Conservation (phyloP, 2,329 filamentous ascomycete species). For the Dactylellina leptospora region DNA sequence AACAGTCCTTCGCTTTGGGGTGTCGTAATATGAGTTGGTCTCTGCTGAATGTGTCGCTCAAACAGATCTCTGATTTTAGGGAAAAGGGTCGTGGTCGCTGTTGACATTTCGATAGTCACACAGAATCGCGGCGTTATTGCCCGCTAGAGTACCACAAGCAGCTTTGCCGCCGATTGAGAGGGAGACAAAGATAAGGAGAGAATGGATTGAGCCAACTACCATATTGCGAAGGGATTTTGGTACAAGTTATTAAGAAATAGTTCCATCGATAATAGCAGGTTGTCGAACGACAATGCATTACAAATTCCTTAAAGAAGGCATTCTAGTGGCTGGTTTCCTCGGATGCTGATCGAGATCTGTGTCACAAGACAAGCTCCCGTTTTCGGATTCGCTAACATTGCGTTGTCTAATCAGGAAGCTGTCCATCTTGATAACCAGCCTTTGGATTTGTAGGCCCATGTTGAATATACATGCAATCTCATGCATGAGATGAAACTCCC, state of each 20-base stretch:
- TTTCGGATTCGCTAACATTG: not conserved
- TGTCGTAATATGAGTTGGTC: slow-evolving; percentile 23
- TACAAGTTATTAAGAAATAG: too few relatives aligned
- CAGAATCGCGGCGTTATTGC: not conserved
- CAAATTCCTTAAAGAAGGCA: slow-evolving; percentile 1
- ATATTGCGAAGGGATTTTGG: too few relatives aligned
- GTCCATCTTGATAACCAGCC: too few relatives aligned
- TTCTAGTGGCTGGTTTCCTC: not conserved
- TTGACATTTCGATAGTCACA: not conserved
- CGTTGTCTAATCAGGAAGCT: slow-evolving; percentile 13
- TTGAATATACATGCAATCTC: too few relatives aligned
- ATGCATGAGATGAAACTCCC: too few relatives aligned
- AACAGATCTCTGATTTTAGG: slow-evolving; percentile 25
- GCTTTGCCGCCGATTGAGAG: not conserved
- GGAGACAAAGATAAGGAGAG: not conserved
- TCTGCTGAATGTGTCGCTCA: slow-evolving; percentile 23
- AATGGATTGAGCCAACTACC: too few relatives aligned
- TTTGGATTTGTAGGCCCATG: too few relatives aligned
- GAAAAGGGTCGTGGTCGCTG: slow-evolving; percentile 10
- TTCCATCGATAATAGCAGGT: too few relatives aligned
- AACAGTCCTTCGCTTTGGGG: slow-evolving; percentile 30
- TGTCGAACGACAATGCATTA: too few relatives aligned
- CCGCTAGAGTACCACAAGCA: not conserved
- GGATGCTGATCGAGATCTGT: not conserved
- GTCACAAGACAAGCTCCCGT: too few relatives aligned